phyloP scores from a whole-genome alignment of 2,329 filamentous ascomycete genomes.

The Apiospora koreana region DNA sequence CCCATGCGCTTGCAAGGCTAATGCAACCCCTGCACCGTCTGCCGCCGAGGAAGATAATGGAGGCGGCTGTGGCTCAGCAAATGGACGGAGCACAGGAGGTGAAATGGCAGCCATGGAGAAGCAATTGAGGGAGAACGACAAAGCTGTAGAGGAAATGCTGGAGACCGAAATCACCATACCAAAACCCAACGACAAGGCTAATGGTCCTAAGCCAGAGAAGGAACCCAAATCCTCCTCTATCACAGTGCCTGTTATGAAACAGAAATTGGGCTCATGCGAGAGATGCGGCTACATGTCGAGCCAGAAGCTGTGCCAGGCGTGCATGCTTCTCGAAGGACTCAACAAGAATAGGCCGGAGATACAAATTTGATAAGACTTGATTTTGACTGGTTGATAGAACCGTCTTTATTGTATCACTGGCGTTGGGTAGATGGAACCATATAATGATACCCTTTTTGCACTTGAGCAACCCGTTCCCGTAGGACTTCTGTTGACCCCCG shows the following conservation, averaged over 20 bases:
- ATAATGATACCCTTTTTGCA: constrained; percentile 12
- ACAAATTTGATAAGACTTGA: constrained; percentile 41
- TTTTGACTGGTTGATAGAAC: neutral
- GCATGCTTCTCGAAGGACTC: constrained; percentile 81
- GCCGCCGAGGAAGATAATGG: constrained; percentile 52
- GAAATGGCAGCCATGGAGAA: constrained; percentile 85
- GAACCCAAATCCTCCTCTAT: constrained; percentile 20
- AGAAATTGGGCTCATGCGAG: constrained; percentile 80
- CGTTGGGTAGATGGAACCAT: constrained; percentile 7
- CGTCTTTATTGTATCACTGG: neutral
- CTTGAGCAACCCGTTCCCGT: neutral
- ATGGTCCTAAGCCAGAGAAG: constrained; percentile 21
- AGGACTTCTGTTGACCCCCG: constrained; percentile 8
- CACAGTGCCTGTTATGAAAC: constrained; percentile 46
- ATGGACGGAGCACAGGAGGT: constrained; percentile 65
- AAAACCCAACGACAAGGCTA: constrained; percentile 12
- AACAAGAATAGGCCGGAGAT: constrained; percentile 76
- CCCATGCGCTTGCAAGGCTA: constrained; percentile 49
- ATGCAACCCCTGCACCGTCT: constrained; percentile 32
- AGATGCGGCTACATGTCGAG: constrained; percentile 95
- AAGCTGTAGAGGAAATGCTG: constrained; percentile 54
- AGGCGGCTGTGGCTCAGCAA: constrained; percentile 75
- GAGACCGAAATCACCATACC: constrained; percentile 66
- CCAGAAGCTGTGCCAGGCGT: constrained; percentile 92
- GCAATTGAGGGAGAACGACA: constrained; percentile 65